A percentile compares a stretch with the other conserved stretches of the same genome.
phyloP scores from a whole-genome alignment of 192 early-diverging fungal species.

The Cetraspora pellucida region DNA sequence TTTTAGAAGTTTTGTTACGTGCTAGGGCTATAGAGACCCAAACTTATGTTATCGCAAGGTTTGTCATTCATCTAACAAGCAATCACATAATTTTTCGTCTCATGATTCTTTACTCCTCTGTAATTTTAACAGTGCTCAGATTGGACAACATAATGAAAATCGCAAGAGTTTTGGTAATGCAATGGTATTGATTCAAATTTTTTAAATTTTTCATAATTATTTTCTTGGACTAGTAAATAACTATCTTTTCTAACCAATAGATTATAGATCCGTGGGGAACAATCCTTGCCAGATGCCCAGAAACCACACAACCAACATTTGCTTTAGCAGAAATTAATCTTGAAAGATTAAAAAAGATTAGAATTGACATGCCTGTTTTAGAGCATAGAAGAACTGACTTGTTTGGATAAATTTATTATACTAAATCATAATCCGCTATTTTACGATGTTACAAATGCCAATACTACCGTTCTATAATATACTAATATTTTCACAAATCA shows the following conservation, averaged over 20 bases:
- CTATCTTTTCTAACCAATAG: conserved; percentile 34
- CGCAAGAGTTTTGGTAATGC: conserved; percentile 77
- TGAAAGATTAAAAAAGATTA: conserved; percentile 57
- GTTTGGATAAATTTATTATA: conserved; percentile 45
- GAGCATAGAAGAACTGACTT: conserved; percentile 69
- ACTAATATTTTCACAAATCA: too few species aligned
- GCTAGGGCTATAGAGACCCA: conserved; percentile 87
- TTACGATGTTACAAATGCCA: too few species aligned
- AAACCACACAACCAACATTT: conserved; percentile 56
- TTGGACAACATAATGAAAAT: conserved; percentile 71
- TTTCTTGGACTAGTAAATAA: neutral
- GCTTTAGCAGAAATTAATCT: conserved; percentile 71
- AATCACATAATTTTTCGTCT: neutral
- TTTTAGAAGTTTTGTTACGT: conserved; percentile 67
- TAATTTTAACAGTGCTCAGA: conserved; percentile 60
- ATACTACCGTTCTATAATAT: too few species aligned
- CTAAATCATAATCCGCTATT: too few species aligned
- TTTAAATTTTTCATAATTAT: neutral
- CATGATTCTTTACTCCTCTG: neutral
- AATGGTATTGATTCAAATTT: conserved; percentile 53
- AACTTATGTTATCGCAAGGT: conserved; percentile 72
- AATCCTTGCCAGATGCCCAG: conserved; percentile 66
- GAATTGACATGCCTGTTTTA: conserved; percentile 75
- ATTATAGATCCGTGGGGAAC: conserved; percentile 86
- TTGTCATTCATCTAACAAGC: neutral